These are phyloP conservation scores for Ceratobasidium sp. DNA, from an alignment of 1,284 basidiomycete genomes.

Conservation along the genomic window DNA sequence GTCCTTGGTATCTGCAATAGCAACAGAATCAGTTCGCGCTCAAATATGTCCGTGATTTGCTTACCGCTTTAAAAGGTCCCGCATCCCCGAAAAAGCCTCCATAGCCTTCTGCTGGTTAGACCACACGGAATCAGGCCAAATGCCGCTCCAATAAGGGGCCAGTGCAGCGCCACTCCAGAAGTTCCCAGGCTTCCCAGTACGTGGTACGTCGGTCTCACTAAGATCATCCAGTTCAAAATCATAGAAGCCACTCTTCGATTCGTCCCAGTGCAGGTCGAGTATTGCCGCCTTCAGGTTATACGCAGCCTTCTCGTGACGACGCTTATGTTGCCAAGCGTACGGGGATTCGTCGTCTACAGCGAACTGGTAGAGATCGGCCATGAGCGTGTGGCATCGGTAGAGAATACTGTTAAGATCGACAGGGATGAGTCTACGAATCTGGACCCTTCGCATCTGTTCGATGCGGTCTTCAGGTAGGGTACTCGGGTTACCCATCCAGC, in stretches of 20 bases:
- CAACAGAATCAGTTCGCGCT: not conserved
- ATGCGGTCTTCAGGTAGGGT: constrained; percentile 6
- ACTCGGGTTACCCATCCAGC: constrained; percentile 28
- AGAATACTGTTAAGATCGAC: constrained; percentile 89
- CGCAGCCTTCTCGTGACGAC: constrained; percentile 64
- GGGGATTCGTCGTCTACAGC: constrained; percentile 59
- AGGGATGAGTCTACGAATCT: constrained; percentile 73
- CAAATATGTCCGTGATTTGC: not conserved
- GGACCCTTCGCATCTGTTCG: constrained; percentile 31
- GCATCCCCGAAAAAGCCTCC: constrained; percentile 77
- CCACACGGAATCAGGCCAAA: constrained; percentile 81
- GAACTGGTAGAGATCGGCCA: constrained; percentile 74
- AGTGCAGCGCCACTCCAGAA: constrained; percentile 82
- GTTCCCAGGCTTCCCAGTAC: constrained; percentile 59
- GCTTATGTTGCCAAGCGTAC: constrained; percentile 28
- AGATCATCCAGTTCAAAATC: constrained; percentile 72
- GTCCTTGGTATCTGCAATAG: constrained; percentile 81
- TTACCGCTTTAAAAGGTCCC: constrained; percentile 72
- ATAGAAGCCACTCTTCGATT: constrained; percentile 85
- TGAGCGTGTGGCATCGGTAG: constrained; percentile 71
- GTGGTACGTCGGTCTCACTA: constrained; percentile 68
- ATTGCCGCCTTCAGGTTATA: constrained; percentile 72
- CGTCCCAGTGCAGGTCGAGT: constrained; percentile 89
- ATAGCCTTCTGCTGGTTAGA: constrained; percentile 74
- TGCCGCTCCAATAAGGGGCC: constrained; percentile 90